phyloP scores from a whole-genome alignment of 225 moss, liverwort and hornwort genomes.

The Straminergon stramineum region DNA sequence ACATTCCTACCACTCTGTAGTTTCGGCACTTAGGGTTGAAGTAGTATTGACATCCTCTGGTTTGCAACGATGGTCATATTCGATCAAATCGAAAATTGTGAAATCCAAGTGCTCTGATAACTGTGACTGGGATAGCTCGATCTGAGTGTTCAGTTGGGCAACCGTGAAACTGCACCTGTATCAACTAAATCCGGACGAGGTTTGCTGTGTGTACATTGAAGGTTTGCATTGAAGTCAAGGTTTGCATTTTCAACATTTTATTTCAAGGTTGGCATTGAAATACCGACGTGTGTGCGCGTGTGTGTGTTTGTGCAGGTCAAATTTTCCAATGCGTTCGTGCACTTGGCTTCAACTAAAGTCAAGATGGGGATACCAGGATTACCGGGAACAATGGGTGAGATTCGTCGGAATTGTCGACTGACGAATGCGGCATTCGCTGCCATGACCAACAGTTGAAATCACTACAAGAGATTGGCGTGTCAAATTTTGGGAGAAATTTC shows the following conservation, averaged over 20 bases:
- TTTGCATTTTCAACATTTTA: neutral
- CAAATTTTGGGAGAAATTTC: neutral
- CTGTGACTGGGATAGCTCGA: neutral
- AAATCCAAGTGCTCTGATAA: neutral
- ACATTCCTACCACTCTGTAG: neutral
- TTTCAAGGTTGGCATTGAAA: neutral
- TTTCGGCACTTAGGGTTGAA: neutral
- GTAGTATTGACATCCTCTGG: neutral
- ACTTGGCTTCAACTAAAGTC: constrained; percentile 29
- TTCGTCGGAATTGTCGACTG: constrained; percentile 32
- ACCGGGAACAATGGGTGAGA: neutral
- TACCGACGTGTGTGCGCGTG: neutral
- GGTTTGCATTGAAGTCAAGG: neutral
- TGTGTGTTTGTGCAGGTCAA: constrained; percentile 4
- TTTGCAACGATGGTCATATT: neutral
- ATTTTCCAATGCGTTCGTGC: constrained; percentile 32
- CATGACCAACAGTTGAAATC: neutral
- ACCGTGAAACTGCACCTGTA: neutral
- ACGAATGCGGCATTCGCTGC: constrained; percentile 18
- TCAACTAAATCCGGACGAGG: neutral
- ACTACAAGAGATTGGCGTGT: neutral
- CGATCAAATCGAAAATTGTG: neutral
- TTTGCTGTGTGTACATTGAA: neutral
- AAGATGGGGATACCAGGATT: constrained; percentile 16
- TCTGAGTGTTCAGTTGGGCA: neutral